phyloP scores from a whole-genome alignment of 345 rosid genomes.

The Lumnitzera racemosa region DNA sequence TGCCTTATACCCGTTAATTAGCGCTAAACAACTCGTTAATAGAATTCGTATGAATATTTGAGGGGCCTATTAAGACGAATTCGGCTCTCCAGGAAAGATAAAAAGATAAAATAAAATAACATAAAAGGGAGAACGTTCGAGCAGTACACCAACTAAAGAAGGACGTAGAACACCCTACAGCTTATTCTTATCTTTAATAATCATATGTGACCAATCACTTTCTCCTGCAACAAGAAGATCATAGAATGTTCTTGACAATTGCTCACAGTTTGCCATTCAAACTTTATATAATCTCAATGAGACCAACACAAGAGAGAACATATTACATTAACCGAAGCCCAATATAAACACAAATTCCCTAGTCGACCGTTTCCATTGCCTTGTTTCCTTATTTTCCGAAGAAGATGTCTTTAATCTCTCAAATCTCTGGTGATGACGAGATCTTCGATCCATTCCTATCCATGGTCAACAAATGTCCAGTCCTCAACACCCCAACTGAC shows the following conservation, averaged over 20 bases:
- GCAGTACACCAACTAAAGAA: conserved; percentile 7
- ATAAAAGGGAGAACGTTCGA: not conserved
- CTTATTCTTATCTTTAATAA: not conserved
- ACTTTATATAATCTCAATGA: not conserved
- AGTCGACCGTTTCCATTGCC: too few relatives aligned
- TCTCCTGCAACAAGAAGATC: conserved; percentile 6
- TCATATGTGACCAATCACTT: not conserved
- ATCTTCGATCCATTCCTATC: conserved; percentile 42
- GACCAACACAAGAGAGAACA: not conserved
- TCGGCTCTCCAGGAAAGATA: not conserved
- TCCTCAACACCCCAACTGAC: conserved; percentile 34
- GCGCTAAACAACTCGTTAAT: too few relatives aligned
- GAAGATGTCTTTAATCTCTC: conserved; percentile 33
- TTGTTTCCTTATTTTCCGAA: not conserved
- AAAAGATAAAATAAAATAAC: too few relatives aligned
- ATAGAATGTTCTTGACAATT: conserved; percentile 14
- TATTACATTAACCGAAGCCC: too few relatives aligned
- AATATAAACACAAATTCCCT: too few relatives aligned
- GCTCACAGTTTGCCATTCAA: too few relatives aligned
- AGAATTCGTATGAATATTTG: not conserved
- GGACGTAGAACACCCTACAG: conserved; percentile 14
- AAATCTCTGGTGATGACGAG: conserved; percentile 21
- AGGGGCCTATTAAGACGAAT: not conserved
- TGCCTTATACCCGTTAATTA: too few relatives aligned
- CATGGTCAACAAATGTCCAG: conserved; percentile 40